Conservation (phyloP, 2,329 filamentous ascomycete genomes). For the Metarhizium rileyi region DNA sequence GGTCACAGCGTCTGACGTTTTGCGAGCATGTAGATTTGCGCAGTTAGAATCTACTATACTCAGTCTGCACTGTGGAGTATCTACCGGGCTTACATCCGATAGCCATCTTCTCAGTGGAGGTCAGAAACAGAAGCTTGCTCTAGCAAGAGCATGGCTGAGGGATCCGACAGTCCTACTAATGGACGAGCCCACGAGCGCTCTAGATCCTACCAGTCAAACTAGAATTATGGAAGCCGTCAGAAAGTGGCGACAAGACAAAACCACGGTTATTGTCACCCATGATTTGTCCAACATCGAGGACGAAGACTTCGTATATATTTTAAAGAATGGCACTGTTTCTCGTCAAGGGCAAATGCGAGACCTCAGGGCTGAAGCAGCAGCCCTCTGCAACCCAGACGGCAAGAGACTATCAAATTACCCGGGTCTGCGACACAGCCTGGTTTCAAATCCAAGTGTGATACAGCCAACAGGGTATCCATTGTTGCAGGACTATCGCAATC, state of each 20-base stretch:
- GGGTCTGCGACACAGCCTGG: not conserved
- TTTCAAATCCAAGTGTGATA: not conserved
- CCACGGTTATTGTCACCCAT: constrained; percentile 89
- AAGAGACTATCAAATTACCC: not conserved
- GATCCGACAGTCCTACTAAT: constrained; percentile 74
- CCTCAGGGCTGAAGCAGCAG: not conserved
- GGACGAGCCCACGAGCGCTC: constrained; percentile 79
- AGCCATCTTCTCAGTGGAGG: constrained; percentile 71
- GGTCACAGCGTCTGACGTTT: constrained; percentile 45
- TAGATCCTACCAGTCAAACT: constrained; percentile 63
- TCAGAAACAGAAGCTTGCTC: constrained; percentile 69
- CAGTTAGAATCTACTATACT: constrained; percentile 59
- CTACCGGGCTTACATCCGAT: constrained; percentile 62
- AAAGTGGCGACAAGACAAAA: constrained; percentile 68
- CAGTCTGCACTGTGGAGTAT: constrained; percentile 56
- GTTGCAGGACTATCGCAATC: not conserved
- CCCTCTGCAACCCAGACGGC: not conserved
- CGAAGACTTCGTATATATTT: constrained; percentile 69
- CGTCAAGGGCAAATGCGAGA: constrained; percentile 45
- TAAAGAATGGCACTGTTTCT: constrained; percentile 59
- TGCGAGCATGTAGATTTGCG: constrained; percentile 54
- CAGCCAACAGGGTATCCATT: not conserved
- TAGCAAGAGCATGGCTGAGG: constrained; percentile 68
- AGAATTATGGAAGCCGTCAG: constrained; percentile 67
- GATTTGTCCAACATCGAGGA: constrained; percentile 67